phyloP scores from a whole-genome alignment of 1,284 basidiomycete genomes.

The Tilletia walkeri region DNA sequence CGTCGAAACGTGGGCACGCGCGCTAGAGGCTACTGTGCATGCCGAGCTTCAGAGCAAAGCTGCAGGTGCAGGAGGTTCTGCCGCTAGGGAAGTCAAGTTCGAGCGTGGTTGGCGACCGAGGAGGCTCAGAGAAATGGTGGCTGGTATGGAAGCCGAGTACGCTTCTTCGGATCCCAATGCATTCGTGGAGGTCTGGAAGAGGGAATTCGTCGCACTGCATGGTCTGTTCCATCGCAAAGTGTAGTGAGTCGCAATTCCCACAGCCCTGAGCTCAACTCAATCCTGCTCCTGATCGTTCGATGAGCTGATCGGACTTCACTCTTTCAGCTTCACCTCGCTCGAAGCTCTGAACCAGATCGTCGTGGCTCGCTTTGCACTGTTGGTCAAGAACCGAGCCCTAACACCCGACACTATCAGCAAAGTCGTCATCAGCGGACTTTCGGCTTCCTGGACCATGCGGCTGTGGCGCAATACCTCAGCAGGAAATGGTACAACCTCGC shows the following conservation, averaged over 20 bases:
- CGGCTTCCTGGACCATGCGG: slow-evolving; percentile 4
- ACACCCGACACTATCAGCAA: slow-evolving; percentile 8
- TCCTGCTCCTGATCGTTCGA: background rate
- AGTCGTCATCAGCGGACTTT: slow-evolving; percentile 11
- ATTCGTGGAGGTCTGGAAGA: slow-evolving; percentile 28
- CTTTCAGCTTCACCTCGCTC: slow-evolving; percentile 2
- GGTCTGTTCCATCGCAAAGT: slow-evolving; percentile 39
- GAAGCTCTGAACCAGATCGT: slow-evolving; percentile 4
- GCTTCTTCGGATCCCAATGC: background rate
- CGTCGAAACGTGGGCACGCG: slow-evolving; percentile 20
- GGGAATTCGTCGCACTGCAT: slow-evolving; percentile 42
- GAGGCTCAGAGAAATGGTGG: slow-evolving; percentile 10
- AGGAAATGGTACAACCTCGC: background rate
- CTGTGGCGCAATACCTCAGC: slow-evolving; percentile 11
- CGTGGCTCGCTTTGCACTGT: background rate
- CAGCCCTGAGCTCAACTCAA: too few species aligned
- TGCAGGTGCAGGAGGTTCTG: background rate
- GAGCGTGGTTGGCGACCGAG: slow-evolving; percentile 10
- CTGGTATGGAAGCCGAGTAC: background rate
- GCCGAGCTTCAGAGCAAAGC: background rate
- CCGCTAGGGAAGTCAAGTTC: background rate
- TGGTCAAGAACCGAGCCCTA: slow-evolving; percentile 3
- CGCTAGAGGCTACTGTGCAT: background rate
- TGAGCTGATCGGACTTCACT: background rate
- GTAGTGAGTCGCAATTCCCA: slow-evolving; percentile 20